phyloP scores from a whole-genome alignment of 164 flowering plant species.

The Tinospora cordifolia region DNA sequence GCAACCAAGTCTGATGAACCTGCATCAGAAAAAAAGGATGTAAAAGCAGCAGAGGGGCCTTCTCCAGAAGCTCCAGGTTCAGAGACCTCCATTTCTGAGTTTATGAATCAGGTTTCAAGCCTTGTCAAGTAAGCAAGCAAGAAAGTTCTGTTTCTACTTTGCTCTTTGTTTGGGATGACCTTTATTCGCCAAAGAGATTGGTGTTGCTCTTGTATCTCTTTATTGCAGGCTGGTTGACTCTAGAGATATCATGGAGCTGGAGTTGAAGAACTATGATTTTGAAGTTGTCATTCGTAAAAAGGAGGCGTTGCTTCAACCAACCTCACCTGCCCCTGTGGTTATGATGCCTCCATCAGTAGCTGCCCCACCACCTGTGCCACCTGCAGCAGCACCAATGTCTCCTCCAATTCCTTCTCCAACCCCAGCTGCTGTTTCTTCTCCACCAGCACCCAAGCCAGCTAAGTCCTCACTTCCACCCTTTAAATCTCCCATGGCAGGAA shows the following conservation, averaged over 20 bases:
- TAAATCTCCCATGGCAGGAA: conserved; percentile 85
- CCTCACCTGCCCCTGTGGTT: conserved; percentile 27
- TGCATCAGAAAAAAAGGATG: conserved; percentile 27
- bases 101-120: conserved; percentile 52
- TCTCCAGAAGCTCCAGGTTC: conserved; percentile 30
- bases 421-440: conserved; percentile 26
- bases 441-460: conserved; percentile 36
- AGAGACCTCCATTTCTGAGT: conserved; percentile 49
- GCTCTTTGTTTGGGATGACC: neutral
- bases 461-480: conserved; percentile 60
- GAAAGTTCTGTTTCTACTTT: neutral
- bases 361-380: conserved; percentile 14
- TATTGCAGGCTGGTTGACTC: conserved; percentile 80
- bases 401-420: conserved; percentile 21
- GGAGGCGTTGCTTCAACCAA: conserved; percentile 68
- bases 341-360: conserved; percentile 33
- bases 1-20: conserved; percentile 21
- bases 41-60: conserved; percentile 20
- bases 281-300: conserved; percentile 71
- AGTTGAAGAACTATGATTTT: conserved; percentile 68
- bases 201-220: conserved; percentile 4
- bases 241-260: conserved; percentile 74
- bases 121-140: conserved; percentile 44
- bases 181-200: neutral
- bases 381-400: conserved; percentile 25